Conservation (phyloP, 2,329 filamentous ascomycete species). For the Diplodia corticola region DNA sequence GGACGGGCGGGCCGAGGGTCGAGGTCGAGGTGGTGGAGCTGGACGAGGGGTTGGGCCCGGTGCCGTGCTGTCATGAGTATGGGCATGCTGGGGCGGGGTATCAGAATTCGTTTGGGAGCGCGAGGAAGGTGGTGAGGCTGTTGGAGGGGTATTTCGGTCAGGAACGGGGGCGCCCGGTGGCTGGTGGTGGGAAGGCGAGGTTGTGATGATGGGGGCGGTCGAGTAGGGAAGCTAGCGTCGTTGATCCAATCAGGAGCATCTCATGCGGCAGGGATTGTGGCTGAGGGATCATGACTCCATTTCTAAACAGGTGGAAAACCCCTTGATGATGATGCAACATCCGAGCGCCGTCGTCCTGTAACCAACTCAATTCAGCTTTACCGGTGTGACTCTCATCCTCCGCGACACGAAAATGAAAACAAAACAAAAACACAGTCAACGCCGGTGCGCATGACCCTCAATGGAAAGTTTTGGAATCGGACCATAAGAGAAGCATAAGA, state of each 20-base stretch:
- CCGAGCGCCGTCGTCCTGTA: background rate
- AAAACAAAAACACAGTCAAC: background rate
- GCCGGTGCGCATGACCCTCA: background rate
- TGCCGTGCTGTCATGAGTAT: constrained; percentile 48
- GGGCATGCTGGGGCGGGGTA: constrained; percentile 49
- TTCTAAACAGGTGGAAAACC: too few species aligned
- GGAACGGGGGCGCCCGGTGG: background rate
- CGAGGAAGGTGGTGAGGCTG: constrained; percentile 26
- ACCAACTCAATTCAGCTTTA: background rate
- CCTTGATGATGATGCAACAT: background rate
- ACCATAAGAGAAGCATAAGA: background rate
- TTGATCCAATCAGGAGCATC: too few species aligned
- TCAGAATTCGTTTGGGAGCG: constrained; percentile 28
- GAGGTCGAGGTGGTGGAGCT: constrained; percentile 39
- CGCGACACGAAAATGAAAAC: background rate
- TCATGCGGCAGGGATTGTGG: background rate
- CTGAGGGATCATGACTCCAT: too few species aligned
- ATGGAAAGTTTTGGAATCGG: background rate
- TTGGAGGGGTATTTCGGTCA: constrained; percentile 10
- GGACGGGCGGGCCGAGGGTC: constrained; percentile 46
- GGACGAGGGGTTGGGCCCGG: constrained; percentile 27
- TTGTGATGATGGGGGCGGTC: background rate
- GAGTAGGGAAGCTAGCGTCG: background rate
- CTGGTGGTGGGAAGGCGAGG: background rate
- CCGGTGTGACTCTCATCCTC: background rate